Conservation (phyloP, 1,284 basidiomycete species). For the Amylostereum areolatum region DNA sequence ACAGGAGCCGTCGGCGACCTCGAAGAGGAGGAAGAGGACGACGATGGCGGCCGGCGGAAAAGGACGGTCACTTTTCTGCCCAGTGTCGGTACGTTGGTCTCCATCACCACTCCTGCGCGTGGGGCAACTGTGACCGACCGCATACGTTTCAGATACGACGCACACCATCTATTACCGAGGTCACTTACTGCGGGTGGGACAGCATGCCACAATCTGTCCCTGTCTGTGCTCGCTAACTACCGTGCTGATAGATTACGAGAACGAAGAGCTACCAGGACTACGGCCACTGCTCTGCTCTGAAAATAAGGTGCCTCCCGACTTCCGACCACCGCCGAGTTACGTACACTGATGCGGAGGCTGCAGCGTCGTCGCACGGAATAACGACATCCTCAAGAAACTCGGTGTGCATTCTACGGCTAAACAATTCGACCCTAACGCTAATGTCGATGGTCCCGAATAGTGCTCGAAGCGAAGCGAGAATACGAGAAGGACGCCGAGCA, state of each 20-base stretch:
- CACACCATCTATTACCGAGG: slow-evolving; percentile 84
- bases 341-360: slow-evolving; percentile 6
- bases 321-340: slow-evolving; percentile 13
- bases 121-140: slow-evolving; percentile 5
- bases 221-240: slow-evolving; percentile 18
- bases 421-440: too few species aligned
- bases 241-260: slow-evolving; percentile 58
- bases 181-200: slow-evolving; percentile 73
- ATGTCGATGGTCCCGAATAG: slow-evolving; percentile 17
- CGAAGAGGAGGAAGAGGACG: slow-evolving; percentile 58
- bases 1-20: slow-evolving; percentile 57
- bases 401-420: too few species aligned
- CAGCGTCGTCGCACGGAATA: slow-evolving; percentile 79
- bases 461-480: slow-evolving; percentile 77
- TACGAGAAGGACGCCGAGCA: slow-evolving; percentile 86
- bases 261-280: slow-evolving; percentile 72
- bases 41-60: slow-evolving; percentile 56
- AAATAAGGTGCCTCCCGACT: slow-evolving; percentile 56
- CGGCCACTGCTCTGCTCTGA: slow-evolving; percentile 60
- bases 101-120: slow-evolving; percentile 25
- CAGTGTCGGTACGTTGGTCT: slow-evolving; percentile 51
- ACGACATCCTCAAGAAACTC: slow-evolving; percentile 77
- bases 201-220: slow-evolving; percentile 11
- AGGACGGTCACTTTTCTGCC: slow-evolving; percentile 75
- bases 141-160: slow-evolving; percentile 54